A percentile compares a stretch with the other conserved stretches of the same genome.
phyloP scores from a whole-genome alignment of 805 yeast genomes.

The Yarrowia divulgata region DNA sequence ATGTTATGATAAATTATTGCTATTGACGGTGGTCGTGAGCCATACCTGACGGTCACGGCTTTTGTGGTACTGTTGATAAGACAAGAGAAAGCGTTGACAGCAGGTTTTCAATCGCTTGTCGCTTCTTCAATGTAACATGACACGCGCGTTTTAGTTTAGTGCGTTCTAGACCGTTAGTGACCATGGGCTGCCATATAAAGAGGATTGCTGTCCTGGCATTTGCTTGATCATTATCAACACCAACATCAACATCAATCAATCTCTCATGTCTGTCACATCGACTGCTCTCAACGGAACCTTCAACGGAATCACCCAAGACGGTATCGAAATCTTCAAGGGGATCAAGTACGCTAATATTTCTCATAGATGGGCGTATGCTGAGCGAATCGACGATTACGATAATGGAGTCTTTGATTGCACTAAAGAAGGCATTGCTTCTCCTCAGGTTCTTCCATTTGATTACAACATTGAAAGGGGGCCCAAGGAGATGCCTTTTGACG shows the following conservation, averaged over 20 bases:
- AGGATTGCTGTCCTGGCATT: background rate
- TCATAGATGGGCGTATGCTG: slow-evolving; percentile 23
- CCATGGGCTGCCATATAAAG: background rate
- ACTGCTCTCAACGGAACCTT: slow-evolving; percentile 5
- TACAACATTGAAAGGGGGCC: slow-evolving; percentile 20
- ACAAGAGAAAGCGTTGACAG: no score
- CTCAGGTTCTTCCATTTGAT: background rate
- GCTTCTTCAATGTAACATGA: slow-evolving; percentile 1
- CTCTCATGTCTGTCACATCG: slow-evolving; percentile 9
- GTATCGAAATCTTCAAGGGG: slow-evolving; percentile 13
- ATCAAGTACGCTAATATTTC: slow-evolving; percentile 18
- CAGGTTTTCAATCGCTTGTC: no score
- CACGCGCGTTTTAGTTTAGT: background rate
- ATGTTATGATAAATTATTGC: background rate
- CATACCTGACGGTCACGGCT: no score
- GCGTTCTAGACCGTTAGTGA: background rate
- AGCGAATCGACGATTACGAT: slow-evolving; percentile 20
- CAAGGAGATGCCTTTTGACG: slow-evolving; percentile 12
- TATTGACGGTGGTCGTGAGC: no score
- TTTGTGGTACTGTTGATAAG: no score
- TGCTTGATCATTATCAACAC: background rate
- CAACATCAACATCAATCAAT: background rate
- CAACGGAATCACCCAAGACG: slow-evolving; percentile 6
- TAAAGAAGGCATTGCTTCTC: slow-evolving; percentile 9
- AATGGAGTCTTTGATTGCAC: slow-evolving; percentile 10